A percentile compares a stretch with the other conserved stretches of the same genome.
phyloP scores from a whole-genome alignment of 164 flowering plant species.

The Hamamelis virginiana region DNA sequence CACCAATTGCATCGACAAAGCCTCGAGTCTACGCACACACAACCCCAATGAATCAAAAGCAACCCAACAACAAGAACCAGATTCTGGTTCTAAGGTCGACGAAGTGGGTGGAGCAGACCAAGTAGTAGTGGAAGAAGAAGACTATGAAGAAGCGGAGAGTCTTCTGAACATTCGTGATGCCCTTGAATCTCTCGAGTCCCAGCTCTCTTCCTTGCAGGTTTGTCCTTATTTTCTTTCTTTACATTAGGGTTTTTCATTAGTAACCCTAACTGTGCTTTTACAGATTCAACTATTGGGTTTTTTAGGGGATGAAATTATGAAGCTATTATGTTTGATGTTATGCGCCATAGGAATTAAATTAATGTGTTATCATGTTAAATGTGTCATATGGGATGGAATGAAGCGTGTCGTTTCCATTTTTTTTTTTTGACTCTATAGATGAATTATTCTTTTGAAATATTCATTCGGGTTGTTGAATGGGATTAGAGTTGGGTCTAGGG shows the following conservation, averaged over 20 bases:
- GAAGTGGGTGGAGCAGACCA: slow-evolving; percentile 12
- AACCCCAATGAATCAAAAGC: not conserved
- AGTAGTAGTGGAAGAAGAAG: slow-evolving; percentile 30
- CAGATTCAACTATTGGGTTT: not conserved
- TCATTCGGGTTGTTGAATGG: no score
- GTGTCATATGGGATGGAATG: not conserved
- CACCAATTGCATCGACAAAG: slow-evolving; percentile 52
- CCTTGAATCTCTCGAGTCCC: slow-evolving; percentile 77
- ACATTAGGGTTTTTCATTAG: slow-evolving; percentile 13
- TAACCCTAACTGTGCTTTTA: not conserved
- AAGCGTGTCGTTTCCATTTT: no score
- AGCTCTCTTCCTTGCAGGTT: slow-evolving; percentile 79
- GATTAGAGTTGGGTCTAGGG: no score
- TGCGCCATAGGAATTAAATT: not conserved
- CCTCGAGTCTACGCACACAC: slow-evolving; percentile 4
- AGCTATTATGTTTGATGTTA: slow-evolving; percentile 8
- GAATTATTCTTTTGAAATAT: no score
- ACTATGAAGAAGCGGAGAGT: slow-evolving; percentile 50
- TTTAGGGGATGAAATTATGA: not conserved
- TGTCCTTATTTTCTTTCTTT: not conserved
- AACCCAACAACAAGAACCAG: not conserved
- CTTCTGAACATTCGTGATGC: slow-evolving; percentile 73
- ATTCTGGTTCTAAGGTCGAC: slow-evolving; percentile 4
- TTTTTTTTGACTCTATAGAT: no score
- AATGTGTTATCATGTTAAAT: not conserved